Base-by-base conservation (phyloP, 768 basidiomycete genomes). In the Macrocybe gigantea region DNA sequence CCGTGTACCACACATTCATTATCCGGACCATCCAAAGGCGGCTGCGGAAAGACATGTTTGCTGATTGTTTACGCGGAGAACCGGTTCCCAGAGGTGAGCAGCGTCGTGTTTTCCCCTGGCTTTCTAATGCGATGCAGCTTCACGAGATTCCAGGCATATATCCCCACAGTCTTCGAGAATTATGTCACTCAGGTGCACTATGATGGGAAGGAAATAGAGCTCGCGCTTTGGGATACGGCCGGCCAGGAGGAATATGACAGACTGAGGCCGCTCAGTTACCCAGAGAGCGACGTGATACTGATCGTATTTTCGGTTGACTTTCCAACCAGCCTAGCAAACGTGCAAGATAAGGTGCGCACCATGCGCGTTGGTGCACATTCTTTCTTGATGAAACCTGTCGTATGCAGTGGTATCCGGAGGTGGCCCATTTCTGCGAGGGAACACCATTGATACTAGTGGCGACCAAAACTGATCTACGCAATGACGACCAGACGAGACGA, bases 181-280 rank as follows among this genome's bases (percentile, higher is more conserved):
- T 93, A 93, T 59, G 88, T 92, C 47, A 91, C 88, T 9, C 83
- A 88, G 53, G 86, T 93, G 34, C 73, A 81, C 42, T 91, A 86
- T 58, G 92, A 94, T 22, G 84, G 86, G 48, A 93, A 93, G 67
- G 72, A 88, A 13, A 83, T 99, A 52, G 92, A 96, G 60, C 79
- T 99, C 38, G 95, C 96, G n/a, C 75, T 99, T 12, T 99, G 95
- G 93, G 93, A 97, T 67, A 97, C 93, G 1, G 93, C 93, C 1
- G 93, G 93, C 29, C 93, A 96, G 64, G 93, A 97, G 68, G 93
- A 97, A 70, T 97, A 96, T 66, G 92, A 94, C 64, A 78, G 88
- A 53, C 76, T 93, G 48, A 77, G 89, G 55, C 88, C 89, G 13
- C 73, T 93, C 53, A 88, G 85, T 63, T 92, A 93, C 56, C 88